A percentile compares a stretch with the other conserved stretches of the same genome.
These are phyloP conservation scores for Gaertneriomyces semiglobifer DNA, from an alignment of 192 early-diverging fungal species.

Conservation along the genomic window DNA sequence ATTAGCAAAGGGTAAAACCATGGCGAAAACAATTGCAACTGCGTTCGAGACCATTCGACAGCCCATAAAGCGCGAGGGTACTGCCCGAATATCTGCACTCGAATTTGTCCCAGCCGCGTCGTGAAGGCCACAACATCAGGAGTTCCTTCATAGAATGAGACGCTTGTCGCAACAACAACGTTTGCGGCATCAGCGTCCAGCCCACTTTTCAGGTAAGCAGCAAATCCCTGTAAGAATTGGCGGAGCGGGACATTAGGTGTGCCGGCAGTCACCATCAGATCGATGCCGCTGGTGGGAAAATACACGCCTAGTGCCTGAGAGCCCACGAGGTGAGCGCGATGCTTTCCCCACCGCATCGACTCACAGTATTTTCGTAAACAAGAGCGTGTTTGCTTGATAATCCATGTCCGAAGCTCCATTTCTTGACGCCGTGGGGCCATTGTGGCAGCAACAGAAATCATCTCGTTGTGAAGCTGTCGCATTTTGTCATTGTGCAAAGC, in stretches of 20 bases:
- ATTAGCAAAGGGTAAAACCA: neutral
- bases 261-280: neutral
- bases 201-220: neutral
- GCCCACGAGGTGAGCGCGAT: neutral
- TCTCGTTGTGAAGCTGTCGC: neutral
- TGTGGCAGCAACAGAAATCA: neutral
- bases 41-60: neutral
- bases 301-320: neutral
- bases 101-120: neutral
- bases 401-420: slow-evolving; percentile 1
- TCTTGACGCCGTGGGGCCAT: neutral
- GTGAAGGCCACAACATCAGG: neutral
- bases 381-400: neutral
- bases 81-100: neutral
- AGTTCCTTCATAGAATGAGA: neutral
- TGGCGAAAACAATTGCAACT: neutral
- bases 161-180: neutral
- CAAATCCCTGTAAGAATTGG: neutral
- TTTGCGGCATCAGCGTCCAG: neutral
- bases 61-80: neutral
- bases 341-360: neutral
- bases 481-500: too few relatives aligned
- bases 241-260: too few relatives aligned
- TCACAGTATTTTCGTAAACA: neutral
- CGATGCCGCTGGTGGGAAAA: slow-evolving; percentile 4